These are phyloP conservation scores for Calonectria fujianensis DNA, from an alignment of 2,329 filamentous ascomycete species.

Conservation along the genomic window DNA sequence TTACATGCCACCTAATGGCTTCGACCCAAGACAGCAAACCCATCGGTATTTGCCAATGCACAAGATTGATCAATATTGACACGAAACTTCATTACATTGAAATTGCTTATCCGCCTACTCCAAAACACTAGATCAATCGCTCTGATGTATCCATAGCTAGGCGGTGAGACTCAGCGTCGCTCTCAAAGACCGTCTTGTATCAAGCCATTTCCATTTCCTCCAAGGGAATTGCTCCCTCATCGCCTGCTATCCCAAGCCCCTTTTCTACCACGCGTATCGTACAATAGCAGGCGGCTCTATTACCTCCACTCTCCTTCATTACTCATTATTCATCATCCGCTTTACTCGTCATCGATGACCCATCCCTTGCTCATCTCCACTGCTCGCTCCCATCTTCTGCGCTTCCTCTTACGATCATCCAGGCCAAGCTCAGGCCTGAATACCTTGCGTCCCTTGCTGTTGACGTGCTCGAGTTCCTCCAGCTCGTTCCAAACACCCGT, in stretches of 20 bases:
- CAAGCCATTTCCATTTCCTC: neutral
- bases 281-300: conserved; percentile 29
- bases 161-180: neutral
- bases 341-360: conserved; percentile 61
- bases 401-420: conserved; percentile 63
- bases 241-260: conserved; percentile 18
- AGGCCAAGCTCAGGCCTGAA: conserved; percentile 80
- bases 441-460: conserved; percentile 79
- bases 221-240: neutral
- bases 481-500: conserved; percentile 86
- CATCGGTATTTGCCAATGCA: conserved; percentile 4
- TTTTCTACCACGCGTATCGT: conserved; percentile 36
- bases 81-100: neutral
- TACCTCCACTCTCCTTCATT: conserved; percentile 24
- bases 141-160: neutral
- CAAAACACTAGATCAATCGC: neutral
- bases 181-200: neutral
- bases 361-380: conserved; percentile 76
- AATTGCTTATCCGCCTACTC: neutral
- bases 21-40: neutral
- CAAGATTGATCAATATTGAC: neutral
- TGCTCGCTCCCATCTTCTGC: conserved; percentile 73
- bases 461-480: conserved; percentile 83
- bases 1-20: conserved; percentile 15
- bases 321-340: conserved; percentile 6